Base-by-base conservation (phyloP, 805 yeast genomes). In the Hanseniaspora pseudoguilliermondii region DNA sequence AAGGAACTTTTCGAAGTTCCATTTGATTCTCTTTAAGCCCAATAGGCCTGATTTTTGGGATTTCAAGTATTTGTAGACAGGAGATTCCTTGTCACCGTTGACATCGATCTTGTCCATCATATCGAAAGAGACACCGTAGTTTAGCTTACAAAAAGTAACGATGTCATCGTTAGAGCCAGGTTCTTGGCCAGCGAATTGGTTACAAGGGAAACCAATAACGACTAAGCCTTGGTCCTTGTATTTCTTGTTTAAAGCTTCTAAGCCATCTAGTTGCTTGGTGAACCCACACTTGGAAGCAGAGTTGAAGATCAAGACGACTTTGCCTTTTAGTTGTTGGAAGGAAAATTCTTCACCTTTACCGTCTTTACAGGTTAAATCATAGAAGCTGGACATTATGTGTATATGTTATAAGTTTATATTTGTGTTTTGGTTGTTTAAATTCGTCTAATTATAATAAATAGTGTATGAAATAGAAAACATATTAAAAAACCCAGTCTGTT, bases 201-300 rank as follows among this genome's bases (percentile, higher is more conserved):
- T 86, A 71, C 95, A 85, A 55, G 96, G 96, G 79, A 89, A 87
- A 1, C 88, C 96, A 43, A 88, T 60, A 54, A 88, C 76, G 54
- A 71, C 82, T 39, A 88, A 72, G 7, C 89, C 95, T 60, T 78
- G 64, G 57, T 77, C 81, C 54, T 76, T 71, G 72, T 83, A 85
- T 66, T 82, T 81, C 59, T 82, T 71, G 72, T 86, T 79, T 18
- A 89, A 68, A 44, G 69, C 74, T 72, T 88, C 90, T 38, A 88
- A 72, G 59, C 83, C 93, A 52, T 75, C 71, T 69, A 84, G 86
- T 70, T 86, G 95, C 59, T 86, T 84, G 36, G 93, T 83, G 74
- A 82, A 82, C 4, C 84, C 85, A 69, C 95, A 86, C 70, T 86
- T 83, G 65, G 93, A 83, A 18, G 96, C 96, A 39, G 87, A 91